Conservation (phyloP, 805 yeast genomes). For the Nakazawaea sp. region DNA sequence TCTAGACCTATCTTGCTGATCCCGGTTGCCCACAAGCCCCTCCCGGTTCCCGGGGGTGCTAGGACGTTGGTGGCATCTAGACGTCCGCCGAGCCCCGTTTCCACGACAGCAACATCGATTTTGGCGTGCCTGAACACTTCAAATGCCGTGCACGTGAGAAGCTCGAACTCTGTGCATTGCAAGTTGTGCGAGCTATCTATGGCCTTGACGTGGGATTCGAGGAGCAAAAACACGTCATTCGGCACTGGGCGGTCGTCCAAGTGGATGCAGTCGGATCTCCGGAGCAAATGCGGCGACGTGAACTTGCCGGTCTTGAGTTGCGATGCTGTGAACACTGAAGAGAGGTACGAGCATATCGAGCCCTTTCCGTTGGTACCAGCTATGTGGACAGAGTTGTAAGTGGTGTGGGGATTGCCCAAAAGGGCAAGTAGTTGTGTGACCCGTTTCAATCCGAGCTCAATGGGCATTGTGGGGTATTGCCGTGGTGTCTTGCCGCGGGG, state of each 20-base stretch:
- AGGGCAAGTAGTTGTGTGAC: conserved; percentile 34
- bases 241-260: conserved; percentile 57
- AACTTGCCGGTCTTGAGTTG: conserved; percentile 62
- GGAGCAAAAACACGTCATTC: conserved; percentile 32
- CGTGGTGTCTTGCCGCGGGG: no score
- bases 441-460: conserved; percentile 54
- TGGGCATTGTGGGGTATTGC: conserved; percentile 41
- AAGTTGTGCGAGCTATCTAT: conserved; percentile 34
- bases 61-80: conserved; percentile 84
- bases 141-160: conserved; percentile 80
- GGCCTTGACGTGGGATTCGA: conserved; percentile 33
- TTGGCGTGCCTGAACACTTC: conserved; percentile 54
- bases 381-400: conserved; percentile 70
- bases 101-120: conserved; percentile 77
- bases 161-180: conserved; percentile 84
- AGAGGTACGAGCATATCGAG: conserved; percentile 77
- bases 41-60: conserved; percentile 15
- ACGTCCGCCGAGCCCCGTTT: conserved; percentile 91
- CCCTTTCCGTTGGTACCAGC: conserved; percentile 99
- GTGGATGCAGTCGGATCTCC: conserved; percentile 68
- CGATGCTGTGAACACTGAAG: conserved; percentile 50
- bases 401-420: conserved; percentile 64
- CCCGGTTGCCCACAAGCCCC: conserved; percentile 54
- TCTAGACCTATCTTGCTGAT: conserved; percentile 84
- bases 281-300: conserved; percentile 81